Base-by-base conservation (phyloP, 805 yeast genomes). In the Nakazawaea wyomingensis region DNA sequence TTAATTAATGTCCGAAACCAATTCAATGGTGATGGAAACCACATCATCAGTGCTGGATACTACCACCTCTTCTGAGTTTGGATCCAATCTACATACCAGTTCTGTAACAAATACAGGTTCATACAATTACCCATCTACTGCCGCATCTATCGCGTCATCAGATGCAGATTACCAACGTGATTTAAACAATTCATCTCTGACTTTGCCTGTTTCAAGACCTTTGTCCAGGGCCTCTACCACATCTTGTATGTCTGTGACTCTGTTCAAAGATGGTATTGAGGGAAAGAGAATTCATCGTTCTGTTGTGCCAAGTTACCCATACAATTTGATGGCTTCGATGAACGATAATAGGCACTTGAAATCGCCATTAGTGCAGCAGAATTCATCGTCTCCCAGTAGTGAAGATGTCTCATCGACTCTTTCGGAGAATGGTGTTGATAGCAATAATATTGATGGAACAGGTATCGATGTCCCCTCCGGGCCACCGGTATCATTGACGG, bases 241-340 rank as follows among this genome's bases (percentile, higher is more conserved):
- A 0, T 79, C 86, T 1, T 82, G 85, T 27, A 56, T 82, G n/a
- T 80, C 87, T 0, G 79, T 82, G 31, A 80, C 83, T 4, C 88
- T 88, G 18, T 80, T 85, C 14, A 82, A 82, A 51, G 88, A 82
- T 56, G 88, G 89, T 0, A 59, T 81, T 4, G 86, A 82, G 54
- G 89, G 89, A 4, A 72, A 74, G 47, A 61, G 74, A 37, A 64
- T 76, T 34, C 77, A 70, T 51, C 62, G 80, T 36, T 42, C 49
- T 9, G 71, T 68, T 2, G 64, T 65, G 18, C 69, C 71, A 4
- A 64, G 60, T 5, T 66, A 66, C 44, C 64, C 71, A 1, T 47
- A 65, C 41, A 59, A 61, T 28, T 48, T 66, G 43, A 56, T 67
- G 35, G 61, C 62, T 36, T 53, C 64, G 34, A 63, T 65, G 70